Evolutionary conservation across 352 stramenopile species (phyloP), one percentile per base, ranked within the genome.

Genomic region (Globisporangium canariense): DNA sequence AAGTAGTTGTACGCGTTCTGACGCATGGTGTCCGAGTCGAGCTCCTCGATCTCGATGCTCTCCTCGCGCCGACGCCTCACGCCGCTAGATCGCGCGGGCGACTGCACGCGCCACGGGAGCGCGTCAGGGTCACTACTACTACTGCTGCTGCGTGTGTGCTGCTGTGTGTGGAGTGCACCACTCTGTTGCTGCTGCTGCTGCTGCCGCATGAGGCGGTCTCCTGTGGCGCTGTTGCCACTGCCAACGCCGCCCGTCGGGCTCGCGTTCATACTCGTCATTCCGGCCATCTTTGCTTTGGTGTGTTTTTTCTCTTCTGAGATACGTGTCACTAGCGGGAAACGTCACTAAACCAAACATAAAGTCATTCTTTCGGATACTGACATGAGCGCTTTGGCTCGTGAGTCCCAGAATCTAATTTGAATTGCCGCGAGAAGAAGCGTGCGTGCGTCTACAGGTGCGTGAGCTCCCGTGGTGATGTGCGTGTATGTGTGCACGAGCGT

Each of bases 1-100:
- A 89, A 89, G 71, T 84, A 89, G 60, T 88, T 89, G 70, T 89
- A 88, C 49, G 79, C 76, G 60, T 66, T 85, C 60, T 89, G 82
- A 5, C 80, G 78, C 80, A 91, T 89, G 1, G 83, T 82, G 43
- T 79, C 67, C 41, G 82, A 86, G 60, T 89, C 82, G 58, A 91
- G 65, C 49, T 88, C 76, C 65, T 89, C 78, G 53, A 91, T 83
- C 62, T 89, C 79, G 47, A 88, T 45, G 40, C 60, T 55, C 6
- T 50, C 73, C 11, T 81, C 81, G 16, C 86, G 77, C 46, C 77
- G 77, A 0, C 82, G 78, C 20, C 81, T 79, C 55, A 89, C 69
- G 14, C 82, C 78, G 28, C 64, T 62, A 10, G 14, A 43, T 47
- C 36, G 36, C 34, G 38, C 20, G 20, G 28, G 28, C 4, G 43